Evolutionary conservation across 148 eudicot species (phyloP).

Genomic region (Diospyros lotus): DNA sequence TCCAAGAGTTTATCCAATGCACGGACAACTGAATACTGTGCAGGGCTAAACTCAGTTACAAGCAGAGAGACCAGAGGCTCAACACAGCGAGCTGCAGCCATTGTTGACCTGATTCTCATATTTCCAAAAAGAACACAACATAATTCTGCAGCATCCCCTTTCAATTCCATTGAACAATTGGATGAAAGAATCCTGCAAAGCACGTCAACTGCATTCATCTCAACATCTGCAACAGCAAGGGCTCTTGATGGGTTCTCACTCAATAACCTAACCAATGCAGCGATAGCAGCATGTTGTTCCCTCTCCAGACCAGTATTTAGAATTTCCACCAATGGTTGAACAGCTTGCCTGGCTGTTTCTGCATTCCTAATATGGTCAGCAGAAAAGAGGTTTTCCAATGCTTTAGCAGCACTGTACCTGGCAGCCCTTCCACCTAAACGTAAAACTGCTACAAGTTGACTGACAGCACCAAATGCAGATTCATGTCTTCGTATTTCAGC

Average conservation of each 20-base stretch:
- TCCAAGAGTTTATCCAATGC: constrained; percentile 91
- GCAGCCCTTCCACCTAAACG: constrained; percentile 98
- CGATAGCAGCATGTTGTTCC: constrained; percentile 98
- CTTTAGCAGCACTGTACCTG: constrained; percentile 94
- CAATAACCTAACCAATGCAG: constrained; percentile 76
- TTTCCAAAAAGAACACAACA: constrained; percentile 87
- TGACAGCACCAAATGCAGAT: constrained; percentile 89
- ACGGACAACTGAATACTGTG: constrained; percentile 82
- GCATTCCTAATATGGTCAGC: constrained; percentile 96
- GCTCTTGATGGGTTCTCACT: constrained; percentile 88
- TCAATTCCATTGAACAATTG: constrained; percentile 76
- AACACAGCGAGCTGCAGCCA: constrained; percentile 88
- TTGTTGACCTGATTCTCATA: constrained; percentile 81
- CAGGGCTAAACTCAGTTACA: constrained; percentile 69
- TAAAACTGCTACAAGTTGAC: constrained; percentile 89
- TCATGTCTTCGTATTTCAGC: constrained; percentile 91
- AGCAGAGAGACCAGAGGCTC: constrained; percentile 93
- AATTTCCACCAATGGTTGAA: constrained; percentile 93
- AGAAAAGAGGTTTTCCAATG: constrained; percentile 86
- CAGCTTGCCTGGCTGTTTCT: constrained; percentile 88
- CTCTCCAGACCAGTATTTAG: constrained; percentile 80
- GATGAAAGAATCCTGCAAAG: constrained; percentile 89
- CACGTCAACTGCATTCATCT: constrained; percentile 91
- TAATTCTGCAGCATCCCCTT: constrained; percentile 91
- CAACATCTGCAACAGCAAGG: constrained; percentile 87